phyloP scores from a whole-genome alignment of 2,329 filamentous ascomycete genomes.

The Parafenestella ontariensis region DNA sequence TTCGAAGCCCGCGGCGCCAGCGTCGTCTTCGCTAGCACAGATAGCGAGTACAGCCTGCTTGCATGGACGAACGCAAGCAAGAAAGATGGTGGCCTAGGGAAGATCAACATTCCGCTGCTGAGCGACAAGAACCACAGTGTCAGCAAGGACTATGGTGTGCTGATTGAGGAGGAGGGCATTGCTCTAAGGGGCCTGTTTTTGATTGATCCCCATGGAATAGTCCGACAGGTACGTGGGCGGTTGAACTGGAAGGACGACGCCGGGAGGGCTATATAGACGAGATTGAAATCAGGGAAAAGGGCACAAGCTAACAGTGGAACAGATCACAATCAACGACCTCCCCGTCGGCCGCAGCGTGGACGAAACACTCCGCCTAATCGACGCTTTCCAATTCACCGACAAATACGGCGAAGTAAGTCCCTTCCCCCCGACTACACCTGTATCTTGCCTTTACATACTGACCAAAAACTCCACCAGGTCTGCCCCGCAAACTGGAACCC shows the following conservation, averaged over 20 bases:
- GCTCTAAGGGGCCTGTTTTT: slow-evolving; percentile 70
- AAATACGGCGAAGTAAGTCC: slow-evolving; percentile 49
- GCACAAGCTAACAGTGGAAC: slow-evolving; percentile 12
- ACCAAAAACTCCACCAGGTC: slow-evolving; percentile 28
- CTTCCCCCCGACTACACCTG: neutral
- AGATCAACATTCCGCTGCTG: slow-evolving; percentile 67
- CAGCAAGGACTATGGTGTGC: slow-evolving; percentile 67
- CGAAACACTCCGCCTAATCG: slow-evolving; percentile 65
- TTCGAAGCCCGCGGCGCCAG: slow-evolving; percentile 66
- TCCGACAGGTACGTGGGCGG: slow-evolving; percentile 55
- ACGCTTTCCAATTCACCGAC: slow-evolving; percentile 58
- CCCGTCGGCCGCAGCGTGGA: slow-evolving; percentile 70
- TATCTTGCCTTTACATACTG: neutral
- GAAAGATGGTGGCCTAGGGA: slow-evolving; percentile 68
- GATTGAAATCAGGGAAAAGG: neutral
- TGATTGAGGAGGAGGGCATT: slow-evolving; percentile 69
- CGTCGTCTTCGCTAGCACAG: slow-evolving; percentile 68
- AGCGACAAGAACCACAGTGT: slow-evolving; percentile 68
- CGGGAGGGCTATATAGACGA: neutral
- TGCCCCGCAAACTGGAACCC: slow-evolving; percentile 54
- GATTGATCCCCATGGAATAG: slow-evolving; percentile 68
- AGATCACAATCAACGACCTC: slow-evolving; percentile 71
- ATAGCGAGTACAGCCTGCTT: slow-evolving; percentile 65
- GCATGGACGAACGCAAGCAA: slow-evolving; percentile 66
- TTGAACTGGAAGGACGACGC: neutral